Percentiles rank a stretch among this genome's conserved stretches.
phyloP scores from a whole-genome alignment of 345 rosid species.

The Eucalyptus curtisii region DNA sequence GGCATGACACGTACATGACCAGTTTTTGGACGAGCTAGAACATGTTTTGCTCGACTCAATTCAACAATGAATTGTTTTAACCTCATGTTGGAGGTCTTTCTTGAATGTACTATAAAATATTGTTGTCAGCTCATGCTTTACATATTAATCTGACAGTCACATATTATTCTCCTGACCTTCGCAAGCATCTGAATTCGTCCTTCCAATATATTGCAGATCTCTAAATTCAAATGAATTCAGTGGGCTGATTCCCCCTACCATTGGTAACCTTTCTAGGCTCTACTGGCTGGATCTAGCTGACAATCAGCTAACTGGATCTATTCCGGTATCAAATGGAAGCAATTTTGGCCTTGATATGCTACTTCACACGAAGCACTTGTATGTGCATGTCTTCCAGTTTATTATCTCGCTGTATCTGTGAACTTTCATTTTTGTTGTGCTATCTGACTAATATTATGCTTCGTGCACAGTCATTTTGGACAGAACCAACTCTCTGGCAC shows the following conservation, averaged over 20 bases:
- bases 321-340: constrained; percentile 69
- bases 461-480: constrained; percentile 61
- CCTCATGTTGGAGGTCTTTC: not conserved
- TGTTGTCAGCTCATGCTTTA: too few relatives aligned
- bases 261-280: constrained; percentile 51
- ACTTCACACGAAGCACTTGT: constrained; percentile 68
- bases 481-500: constrained; percentile 54
- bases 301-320: constrained; percentile 52
- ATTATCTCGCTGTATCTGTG: not conserved
- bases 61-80: too few relatives aligned
- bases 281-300: constrained; percentile 86
- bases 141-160: too few relatives aligned
- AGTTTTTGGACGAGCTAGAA: not conserved
- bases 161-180: not conserved
- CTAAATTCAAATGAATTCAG: constrained; percentile 58
- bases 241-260: constrained; percentile 65
- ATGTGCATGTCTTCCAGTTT: constrained; percentile 2
- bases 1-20: not conserved
- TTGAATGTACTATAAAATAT: too few relatives aligned
- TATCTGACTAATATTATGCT: not conserved
- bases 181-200: not conserved
- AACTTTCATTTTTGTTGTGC: not conserved
- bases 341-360: constrained; percentile 78
- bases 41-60: not conserved
- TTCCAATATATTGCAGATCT: constrained; percentile 35